Evolutionary conservation across 306 rosid genomes (phyloP).

Genomic region (Parietaria judaica): DNA sequence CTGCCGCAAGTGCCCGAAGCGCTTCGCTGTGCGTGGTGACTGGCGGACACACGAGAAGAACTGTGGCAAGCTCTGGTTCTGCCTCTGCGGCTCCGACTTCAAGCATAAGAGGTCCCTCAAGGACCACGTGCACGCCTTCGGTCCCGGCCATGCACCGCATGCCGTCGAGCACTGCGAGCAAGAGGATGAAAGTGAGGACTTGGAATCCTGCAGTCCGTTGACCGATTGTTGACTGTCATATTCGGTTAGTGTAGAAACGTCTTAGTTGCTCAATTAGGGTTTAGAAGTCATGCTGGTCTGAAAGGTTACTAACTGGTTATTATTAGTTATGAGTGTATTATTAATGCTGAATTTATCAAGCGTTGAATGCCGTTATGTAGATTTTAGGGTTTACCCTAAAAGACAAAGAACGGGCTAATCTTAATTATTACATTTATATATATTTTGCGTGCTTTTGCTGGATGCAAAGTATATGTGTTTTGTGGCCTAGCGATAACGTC

Average conservation of each 20-base stretch:
- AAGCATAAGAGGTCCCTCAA: slow-evolving; percentile 90
- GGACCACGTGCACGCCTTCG: slow-evolving; percentile 82
- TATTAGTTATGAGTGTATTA: background rate
- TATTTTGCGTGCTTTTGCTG: too few relatives aligned
- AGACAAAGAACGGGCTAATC: too few relatives aligned
- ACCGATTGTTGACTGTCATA: background rate
- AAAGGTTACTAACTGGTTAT: too few relatives aligned
- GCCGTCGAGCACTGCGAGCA: slow-evolving; percentile 40
- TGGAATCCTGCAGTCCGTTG: slow-evolving; percentile 23
- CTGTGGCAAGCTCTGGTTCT: slow-evolving; percentile 93
- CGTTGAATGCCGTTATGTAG: too few relatives aligned
- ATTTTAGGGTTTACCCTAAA: background rate
- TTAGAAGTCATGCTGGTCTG: too few relatives aligned
- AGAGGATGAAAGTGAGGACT: slow-evolving; percentile 17
- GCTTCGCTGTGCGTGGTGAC: slow-evolving; percentile 82
- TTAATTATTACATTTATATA: too few relatives aligned
- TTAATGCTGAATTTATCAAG: too few relatives aligned
- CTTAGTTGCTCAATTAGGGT: too few relatives aligned
- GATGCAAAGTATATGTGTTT: too few relatives aligned
- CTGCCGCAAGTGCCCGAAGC: slow-evolving; percentile 77
- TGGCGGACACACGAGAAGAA: slow-evolving; percentile 98
- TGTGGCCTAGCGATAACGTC: too few relatives aligned
- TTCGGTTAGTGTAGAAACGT: too few relatives aligned
- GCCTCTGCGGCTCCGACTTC: slow-evolving; percentile 91
- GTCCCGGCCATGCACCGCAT: slow-evolving; percentile 71